Base-by-base conservation (phyloP, 2,329 filamentous ascomycete species). In the Colletotrichum sp. region DNA sequence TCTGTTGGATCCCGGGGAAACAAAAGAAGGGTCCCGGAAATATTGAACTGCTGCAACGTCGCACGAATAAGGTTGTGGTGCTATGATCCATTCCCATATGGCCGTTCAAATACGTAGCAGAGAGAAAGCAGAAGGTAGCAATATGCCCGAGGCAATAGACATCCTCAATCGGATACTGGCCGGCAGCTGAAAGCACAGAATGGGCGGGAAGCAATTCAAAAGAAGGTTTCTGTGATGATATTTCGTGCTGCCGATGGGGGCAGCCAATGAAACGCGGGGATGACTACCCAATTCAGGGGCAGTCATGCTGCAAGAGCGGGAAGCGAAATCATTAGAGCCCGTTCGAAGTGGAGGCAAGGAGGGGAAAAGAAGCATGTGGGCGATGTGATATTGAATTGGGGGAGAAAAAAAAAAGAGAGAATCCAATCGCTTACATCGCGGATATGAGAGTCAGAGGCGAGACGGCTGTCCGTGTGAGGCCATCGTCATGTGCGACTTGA, bases 241-340 rank as follows among this genome's bases (percentile, higher is more conserved):
- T 64, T 72, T 60, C 34, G 64, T 52, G 39, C 63, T 52, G 52
- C 60, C 57, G 32, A 73, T 59, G 64, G 57, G 57, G 39, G 14
- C 34, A 57, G 70, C 59, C 73, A 75, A 68, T 68, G 64, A 67
- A 75, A 73, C 69, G 64, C 73, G 73, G 73, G 57, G 64, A 68
- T 75, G 73, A 75, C 70, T 75, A 68, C 73, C 73, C 64, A 24
- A 75, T 73, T 48, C 59, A 75, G 70, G 73, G 70, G 57, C 32
- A 32, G 26, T 64, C 36, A 34, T 30, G 73, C 70, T 72, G 73
- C 69, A 64, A 59, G 70, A 39, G 57, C 70, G 55, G 73, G 73
- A 73, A 75, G 70, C 73, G 73, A 75, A 73, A 75, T 75, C 21
- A 59, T 68, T 60, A 64, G 52, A 73, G 70, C 34, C 69, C 64